phyloP scores from a whole-genome alignment of 352 stramenopile species.

The Pythium rishiriense region DNA sequence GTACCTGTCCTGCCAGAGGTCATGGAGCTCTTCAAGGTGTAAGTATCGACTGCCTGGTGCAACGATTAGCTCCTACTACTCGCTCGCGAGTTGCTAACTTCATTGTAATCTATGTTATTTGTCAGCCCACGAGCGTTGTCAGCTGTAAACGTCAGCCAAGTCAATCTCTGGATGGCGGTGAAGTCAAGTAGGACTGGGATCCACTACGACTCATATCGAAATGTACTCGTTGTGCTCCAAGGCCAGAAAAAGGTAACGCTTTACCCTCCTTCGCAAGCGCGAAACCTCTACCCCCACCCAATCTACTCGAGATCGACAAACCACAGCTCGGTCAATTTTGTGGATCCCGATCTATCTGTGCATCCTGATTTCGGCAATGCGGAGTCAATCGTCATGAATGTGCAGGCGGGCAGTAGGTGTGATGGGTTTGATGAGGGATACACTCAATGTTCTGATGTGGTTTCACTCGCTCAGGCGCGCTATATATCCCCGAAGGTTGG shows the following conservation, averaged over 20 bases:
- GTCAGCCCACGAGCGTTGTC: constrained; percentile 47
- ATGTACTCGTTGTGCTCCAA: constrained; percentile 71
- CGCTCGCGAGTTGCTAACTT: background rate
- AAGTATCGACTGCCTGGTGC: no score
- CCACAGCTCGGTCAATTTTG: constrained; percentile 67
- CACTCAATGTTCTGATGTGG: background rate
- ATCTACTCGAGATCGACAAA: constrained; percentile 77
- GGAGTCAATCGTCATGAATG: constrained; percentile 31
- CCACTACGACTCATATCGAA: constrained; percentile 85
- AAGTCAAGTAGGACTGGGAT: constrained; percentile 56
- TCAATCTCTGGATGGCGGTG: constrained; percentile 87
- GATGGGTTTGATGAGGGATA: background rate
- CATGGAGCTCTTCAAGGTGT: constrained; percentile 66
- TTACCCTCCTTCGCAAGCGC: constrained; percentile 60
- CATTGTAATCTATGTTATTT: background rate
- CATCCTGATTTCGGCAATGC: constrained; percentile 39
- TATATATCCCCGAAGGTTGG: constrained; percentile 85
- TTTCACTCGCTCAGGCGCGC: constrained; percentile 47
- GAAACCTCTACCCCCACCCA: constrained; percentile 55
- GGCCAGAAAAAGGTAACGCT: constrained; percentile 72
- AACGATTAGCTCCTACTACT: no score
- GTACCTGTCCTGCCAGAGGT: constrained; percentile 44
- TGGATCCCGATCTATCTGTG: constrained; percentile 33
- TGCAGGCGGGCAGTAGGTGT: constrained; percentile 52
- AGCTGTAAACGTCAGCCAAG: constrained; percentile 50